These are phyloP conservation scores for Globisporangium emineosum DNA, from an alignment of 352 stramenopile genomes.

Conservation along the genomic window DNA sequence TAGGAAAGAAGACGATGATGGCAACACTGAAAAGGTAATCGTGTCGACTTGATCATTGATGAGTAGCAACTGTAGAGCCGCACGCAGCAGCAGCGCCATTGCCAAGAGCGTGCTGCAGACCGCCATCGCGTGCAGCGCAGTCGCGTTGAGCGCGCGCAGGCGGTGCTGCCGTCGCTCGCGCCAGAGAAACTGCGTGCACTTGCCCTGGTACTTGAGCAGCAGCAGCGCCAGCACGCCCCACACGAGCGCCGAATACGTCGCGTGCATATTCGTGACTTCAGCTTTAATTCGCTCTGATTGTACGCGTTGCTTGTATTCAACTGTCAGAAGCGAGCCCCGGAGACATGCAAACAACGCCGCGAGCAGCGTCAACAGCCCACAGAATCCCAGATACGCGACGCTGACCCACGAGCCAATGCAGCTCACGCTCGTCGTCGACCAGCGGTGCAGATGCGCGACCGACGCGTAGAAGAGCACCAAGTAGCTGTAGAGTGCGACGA, in stretches of 20 bases:
- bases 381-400: slow-evolving; percentile 1
- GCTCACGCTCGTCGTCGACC: not conserved
- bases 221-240: slow-evolving; percentile 14
- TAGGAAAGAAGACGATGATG: slow-evolving; percentile 2
- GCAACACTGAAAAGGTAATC: not conserved
- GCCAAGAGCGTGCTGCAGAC: slow-evolving; percentile 12
- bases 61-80: not conserved
- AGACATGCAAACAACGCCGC: slow-evolving; percentile 12
- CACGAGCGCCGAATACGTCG: slow-evolving; percentile 8
- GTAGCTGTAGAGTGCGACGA: slow-evolving; percentile 27
- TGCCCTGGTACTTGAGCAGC: slow-evolving; percentile 18
- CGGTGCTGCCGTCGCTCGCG: slow-evolving; percentile 12
- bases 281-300: not conserved
- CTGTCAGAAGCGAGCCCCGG: not conserved
- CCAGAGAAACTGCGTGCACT: slow-evolving; percentile 18
- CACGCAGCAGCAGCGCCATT: slow-evolving; percentile 5
- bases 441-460: slow-evolving; percentile 22
- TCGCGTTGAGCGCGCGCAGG: slow-evolving; percentile 4
- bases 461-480: slow-evolving; percentile 31
- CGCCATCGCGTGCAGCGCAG: slow-evolving; percentile 9
- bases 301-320: not conserved
- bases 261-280: not conserved
- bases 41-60: not conserved
- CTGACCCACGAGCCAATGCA: not conserved
- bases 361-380: slow-evolving; percentile 4